Percentiles rank a stretch among this genome's conserved stretches.
Conservation (phyloP, 176 grass and related monocot species). For the Oryza punctata region DNA sequence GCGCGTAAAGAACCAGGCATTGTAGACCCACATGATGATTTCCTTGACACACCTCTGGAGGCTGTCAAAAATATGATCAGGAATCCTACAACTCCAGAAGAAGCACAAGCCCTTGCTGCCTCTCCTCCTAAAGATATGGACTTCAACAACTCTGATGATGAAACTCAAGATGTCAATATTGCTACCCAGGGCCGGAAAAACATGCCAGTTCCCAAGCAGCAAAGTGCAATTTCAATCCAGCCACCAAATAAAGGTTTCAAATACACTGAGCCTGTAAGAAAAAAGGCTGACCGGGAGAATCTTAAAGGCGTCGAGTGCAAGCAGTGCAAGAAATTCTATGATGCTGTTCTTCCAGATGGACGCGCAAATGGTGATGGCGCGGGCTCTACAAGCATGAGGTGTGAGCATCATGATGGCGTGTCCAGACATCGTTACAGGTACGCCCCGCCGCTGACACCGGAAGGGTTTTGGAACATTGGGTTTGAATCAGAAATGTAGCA, state of each 20-base stretch:
- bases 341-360: conserved; percentile 81
- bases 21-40: conserved; percentile 79
- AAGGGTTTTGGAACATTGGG: conserved; percentile 98
- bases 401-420: conserved; percentile 91
- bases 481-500: conserved; percentile 92
- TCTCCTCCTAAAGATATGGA: conserved; percentile 67
- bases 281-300: conserved; percentile 84
- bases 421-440: conserved; percentile 93
- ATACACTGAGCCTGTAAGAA: conserved; percentile 85
- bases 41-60: conserved; percentile 83
- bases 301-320: conserved; percentile 83
- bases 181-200: conserved; percentile 53
- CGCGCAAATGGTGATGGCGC: conserved; percentile 28
- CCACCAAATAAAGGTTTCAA: conserved; percentile 72
- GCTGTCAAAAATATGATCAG: conserved; percentile 42
- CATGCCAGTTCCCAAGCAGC: conserved; percentile 33
- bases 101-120: conserved; percentile 52
- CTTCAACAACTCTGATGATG: conserved; percentile 77
- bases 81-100: conserved; percentile 43
- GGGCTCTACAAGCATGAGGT: conserved; percentile 46
- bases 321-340: conserved; percentile 97
- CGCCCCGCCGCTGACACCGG: conserved; percentile 80
- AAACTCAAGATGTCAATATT: conserved; percentile 72
- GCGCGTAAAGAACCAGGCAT: conserved; percentile 57
- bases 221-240: conserved; percentile 54